Conservation (phyloP, 768 basidiomycete genomes). For the Xanthoconium purpureum region DNA sequence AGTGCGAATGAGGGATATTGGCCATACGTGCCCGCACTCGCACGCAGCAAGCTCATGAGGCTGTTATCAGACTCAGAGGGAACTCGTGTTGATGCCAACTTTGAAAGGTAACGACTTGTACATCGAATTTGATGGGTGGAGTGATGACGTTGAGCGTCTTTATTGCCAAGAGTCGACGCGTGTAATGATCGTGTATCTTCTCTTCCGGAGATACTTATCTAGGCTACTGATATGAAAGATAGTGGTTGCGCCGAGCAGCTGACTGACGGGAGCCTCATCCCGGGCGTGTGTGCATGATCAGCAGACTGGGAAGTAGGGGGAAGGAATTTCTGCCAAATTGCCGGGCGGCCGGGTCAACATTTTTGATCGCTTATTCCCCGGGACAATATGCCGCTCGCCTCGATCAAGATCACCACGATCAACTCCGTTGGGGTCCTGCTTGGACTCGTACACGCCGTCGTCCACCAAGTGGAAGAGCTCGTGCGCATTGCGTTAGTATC, state of each 20-base stretch:
- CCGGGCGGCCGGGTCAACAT: background rate
- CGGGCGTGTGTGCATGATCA: background rate
- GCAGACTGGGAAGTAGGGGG: background rate
- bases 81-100: background rate
- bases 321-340: background rate
- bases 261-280: background rate
- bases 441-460: no score
- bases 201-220: background rate
- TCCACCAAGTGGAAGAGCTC: no score
- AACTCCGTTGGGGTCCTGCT: no score
- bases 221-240: background rate
- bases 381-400: background rate
- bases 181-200: background rate
- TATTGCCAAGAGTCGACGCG: background rate
- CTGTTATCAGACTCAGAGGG: background rate
- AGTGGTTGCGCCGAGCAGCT: no score
- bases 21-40: conserved; percentile 18
- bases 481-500: no score
- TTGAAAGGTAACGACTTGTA: background rate
- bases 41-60: background rate
- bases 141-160: background rate
- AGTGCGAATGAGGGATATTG: conserved; percentile 12
- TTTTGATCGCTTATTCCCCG: background rate
- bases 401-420: background rate
- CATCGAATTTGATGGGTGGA: background rate